These are phyloP conservation scores for Scytalidium lignicola DNA, from an alignment of 2,329 filamentous ascomycete genomes.

Conservation along the genomic window DNA sequence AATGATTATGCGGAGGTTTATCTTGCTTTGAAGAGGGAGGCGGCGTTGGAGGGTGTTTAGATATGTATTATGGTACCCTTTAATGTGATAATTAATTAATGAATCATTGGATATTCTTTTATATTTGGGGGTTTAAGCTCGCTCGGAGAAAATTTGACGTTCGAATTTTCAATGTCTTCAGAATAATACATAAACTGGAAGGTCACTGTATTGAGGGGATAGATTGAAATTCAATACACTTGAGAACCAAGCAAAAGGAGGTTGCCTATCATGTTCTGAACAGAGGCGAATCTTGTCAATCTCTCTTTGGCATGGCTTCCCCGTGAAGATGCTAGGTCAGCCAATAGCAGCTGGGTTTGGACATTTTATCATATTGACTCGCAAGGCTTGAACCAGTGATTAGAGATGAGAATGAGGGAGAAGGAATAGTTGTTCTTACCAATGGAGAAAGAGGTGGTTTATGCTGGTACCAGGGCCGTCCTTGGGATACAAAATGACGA, in stretches of 20 bases:
- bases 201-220: no score
- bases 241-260: no score
- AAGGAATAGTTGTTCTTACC: conserved; percentile 65
- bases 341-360: conserved; percentile 60
- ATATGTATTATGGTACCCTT: no score
- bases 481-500: conserved; percentile 60
- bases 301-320: conserved; percentile 78
- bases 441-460: conserved; percentile 65
- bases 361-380: conserved; percentile 72
- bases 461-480: conserved; percentile 70
- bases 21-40: conserved; percentile 41
- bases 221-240: no score
- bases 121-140: no score
- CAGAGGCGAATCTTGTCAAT: conserved; percentile 56
- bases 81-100: no score
- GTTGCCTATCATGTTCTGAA: conserved; percentile 50
- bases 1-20: conserved; percentile 52
- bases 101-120: no score
- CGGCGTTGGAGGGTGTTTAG: conserved; percentile 13
- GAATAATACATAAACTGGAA: no score
- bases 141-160: no score
- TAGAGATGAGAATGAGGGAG: conserved; percentile 42
- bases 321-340: conserved; percentile 42
- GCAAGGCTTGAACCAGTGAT: conserved; percentile 64
- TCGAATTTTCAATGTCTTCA: no score